Base-by-base conservation (phyloP, 495 filamentous ascomycete genomes). In the Cairneyella variabilis region DNA sequence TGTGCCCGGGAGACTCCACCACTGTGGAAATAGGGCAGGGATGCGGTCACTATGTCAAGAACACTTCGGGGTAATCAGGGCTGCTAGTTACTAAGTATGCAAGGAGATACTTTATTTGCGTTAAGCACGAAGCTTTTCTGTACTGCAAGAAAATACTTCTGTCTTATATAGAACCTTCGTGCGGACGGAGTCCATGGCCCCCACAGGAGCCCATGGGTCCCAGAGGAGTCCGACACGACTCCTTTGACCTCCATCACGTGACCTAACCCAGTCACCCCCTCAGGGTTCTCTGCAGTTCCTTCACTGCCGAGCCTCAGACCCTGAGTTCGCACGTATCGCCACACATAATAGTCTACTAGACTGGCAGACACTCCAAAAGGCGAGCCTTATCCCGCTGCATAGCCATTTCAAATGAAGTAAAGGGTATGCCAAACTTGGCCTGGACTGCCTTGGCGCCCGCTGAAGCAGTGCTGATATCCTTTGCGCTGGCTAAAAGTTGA, bases 371-470 rank as follows among this genome's bases (percentile, higher is more conserved):
- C 28, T 63, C 57, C 14, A 63, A 40, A 18, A 63, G 38, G 23
- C 32, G 53, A 48, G 48, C 43, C 60, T 57, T 63, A 17, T 63
- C 60, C 40, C 60, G 38, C 57, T 63, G 43, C 53, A 63, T 23
- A 41, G 57, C 47, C 21, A 38, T 41, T 42, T 63, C 60, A 28
- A 63, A 44, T 5, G 60, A 40, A 38, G 60, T 63, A 34, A 63
- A 51, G 23, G 57, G 48, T 18, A 63, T 60, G 3, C 60, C 60
- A 40, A 63, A 63, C 30, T 57, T 63, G 38, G 41, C 49, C 44
- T 57, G 34, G 20, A 53, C 48, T 14, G 27, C 39, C 47, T 57
- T 46, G 28, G 53, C 43, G 22, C 16, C 40, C 21, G 43, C 57
- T 27, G 40, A 34, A 28, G 46, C 30, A 20, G 12, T 0, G 18